Evolutionary conservation across 2,329 filamentous ascomycete genomes (phyloP).

Genomic region (Graphiopsis chlorocephala): DNA sequence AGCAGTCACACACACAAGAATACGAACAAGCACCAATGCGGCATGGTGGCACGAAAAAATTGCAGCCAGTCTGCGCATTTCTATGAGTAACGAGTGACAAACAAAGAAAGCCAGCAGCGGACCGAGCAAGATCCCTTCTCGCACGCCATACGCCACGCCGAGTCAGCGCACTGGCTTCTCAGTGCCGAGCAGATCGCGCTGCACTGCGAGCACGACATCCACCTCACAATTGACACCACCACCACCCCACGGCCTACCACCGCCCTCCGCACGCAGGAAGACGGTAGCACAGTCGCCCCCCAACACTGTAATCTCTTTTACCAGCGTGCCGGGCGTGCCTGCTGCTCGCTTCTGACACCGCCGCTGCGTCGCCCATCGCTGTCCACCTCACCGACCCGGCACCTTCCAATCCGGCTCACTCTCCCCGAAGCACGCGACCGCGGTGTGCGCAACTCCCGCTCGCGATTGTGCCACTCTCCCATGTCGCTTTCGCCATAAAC

Average conservation of each 20-base stretch:
- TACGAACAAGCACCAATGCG: not conserved
- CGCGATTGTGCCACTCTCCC: conserved; percentile 12
- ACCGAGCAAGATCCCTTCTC: not conserved
- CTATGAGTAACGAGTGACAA: conserved; percentile 13
- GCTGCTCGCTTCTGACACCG: not conserved
- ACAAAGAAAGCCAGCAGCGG: conserved; percentile 3
- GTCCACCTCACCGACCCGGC: not conserved
- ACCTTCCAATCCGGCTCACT: not conserved
- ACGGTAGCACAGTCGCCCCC: not conserved
- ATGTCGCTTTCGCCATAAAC: conserved; percentile 16
- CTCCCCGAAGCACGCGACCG: conserved; percentile 11
- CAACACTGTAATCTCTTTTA: not conserved
- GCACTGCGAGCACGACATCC: conserved; percentile 7
- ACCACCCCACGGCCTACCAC: not conserved
- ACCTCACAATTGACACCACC: conserved; percentile 5
- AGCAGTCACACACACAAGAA: not conserved
- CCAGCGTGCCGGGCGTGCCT: not conserved
- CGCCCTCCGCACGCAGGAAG: not conserved
- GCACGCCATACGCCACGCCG: conserved; percentile 10
- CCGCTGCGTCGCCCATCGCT: not conserved
- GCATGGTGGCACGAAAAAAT: not conserved
- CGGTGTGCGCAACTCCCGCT: not conserved
- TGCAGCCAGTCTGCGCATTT: not conserved
- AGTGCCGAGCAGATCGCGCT: not conserved
- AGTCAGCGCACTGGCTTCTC: conserved; percentile 1